Evolutionary conservation across 2,329 filamentous ascomycete genomes (phyloP), one percentile per base, ranked within the genome.

Genomic region (Claviceps maximensis): DNA sequence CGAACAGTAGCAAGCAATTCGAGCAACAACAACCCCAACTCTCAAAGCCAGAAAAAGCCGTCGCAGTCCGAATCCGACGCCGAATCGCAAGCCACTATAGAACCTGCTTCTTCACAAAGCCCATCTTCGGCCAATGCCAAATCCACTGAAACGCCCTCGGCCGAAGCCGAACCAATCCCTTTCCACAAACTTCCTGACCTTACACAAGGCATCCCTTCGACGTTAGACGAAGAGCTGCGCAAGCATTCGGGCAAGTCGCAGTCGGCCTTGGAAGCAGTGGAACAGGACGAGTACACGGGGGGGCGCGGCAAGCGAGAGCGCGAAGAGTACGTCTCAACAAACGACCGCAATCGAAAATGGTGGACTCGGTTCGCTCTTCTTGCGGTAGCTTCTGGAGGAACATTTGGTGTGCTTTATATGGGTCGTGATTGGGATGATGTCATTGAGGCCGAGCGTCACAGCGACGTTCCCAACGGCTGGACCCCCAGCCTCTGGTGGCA

Each of bases 121-220:
- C 7, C 44, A 0, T n/a, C 31, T n/a, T 4, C 45, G 17, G 21
- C 54, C 17, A 13, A 45, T 27, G 45, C 27, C 12, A 38, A 53
- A 13, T 51, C 61, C 7, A 42, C 62, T 40, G 62, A 66, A 36
- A 45, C 59, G n/a, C 55, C 59, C 33, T 55, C 60, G 36, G 63
- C 63, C 48, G 69, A 73, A 50, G 61, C 63, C 50, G 68, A 72
- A 50, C 60, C 71, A 54, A 71, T 77, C 59, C 74, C 81, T 25
- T 74, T 79, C 51, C 78, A 84, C 62, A 84, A 87, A 51, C 79
- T 96, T 13, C 91, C 91, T 51, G 90, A 97, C 65, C 76, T 97
- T 46, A 93, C 89, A n/a, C 84, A 91, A 63, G 91, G 91, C 58
- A 95, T 97, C 57, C 91, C 91, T 0, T 95, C 90, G 2, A 95